Evolutionary conservation across 2,329 filamentous ascomycete species (phyloP).

Genomic region (Alternaria arborescens): DNA sequence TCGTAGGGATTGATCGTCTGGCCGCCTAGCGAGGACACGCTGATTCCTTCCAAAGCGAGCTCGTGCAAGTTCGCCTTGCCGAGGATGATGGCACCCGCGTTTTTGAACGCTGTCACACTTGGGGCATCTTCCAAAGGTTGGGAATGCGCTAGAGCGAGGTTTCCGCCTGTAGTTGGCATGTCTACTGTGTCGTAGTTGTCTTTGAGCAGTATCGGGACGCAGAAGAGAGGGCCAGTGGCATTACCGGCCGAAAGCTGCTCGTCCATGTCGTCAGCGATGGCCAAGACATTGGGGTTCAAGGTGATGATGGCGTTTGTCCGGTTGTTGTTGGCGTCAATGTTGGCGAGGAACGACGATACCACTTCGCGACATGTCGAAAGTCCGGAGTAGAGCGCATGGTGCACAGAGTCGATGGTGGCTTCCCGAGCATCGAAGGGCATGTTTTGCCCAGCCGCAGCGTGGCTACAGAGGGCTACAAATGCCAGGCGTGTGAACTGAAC

Average conservation of each 20-base stretch:
- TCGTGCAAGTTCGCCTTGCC: slow-evolving; percentile 69
- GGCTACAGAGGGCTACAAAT: slow-evolving; percentile 17
- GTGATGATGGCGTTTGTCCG: slow-evolving; percentile 66
- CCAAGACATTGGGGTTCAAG: slow-evolving; percentile 60
- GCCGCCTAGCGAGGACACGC: slow-evolving; percentile 69
- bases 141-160: slow-evolving; percentile 59
- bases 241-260: slow-evolving; percentile 57
- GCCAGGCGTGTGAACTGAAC: background rate
- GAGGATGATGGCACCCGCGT: slow-evolving; percentile 64
- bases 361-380: slow-evolving; percentile 64
- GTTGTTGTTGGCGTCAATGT: slow-evolving; percentile 66
- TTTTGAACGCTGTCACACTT: slow-evolving; percentile 58
- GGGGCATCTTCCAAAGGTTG: slow-evolving; percentile 60
- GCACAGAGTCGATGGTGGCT: slow-evolving; percentile 66
- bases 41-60: slow-evolving; percentile 69
- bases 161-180: slow-evolving; percentile 67
- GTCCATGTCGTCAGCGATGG: slow-evolving; percentile 62
- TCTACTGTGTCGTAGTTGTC: slow-evolving; percentile 68
- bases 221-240: slow-evolving; percentile 63
- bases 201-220: slow-evolving; percentile 69
- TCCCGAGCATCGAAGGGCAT: slow-evolving; percentile 63
- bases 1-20: slow-evolving; percentile 75
- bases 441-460: slow-evolving; percentile 19
- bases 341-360: slow-evolving; percentile 63
- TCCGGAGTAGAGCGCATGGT: slow-evolving; percentile 63